Base-by-base conservation (phyloP, 306 rosid genomes). In the Citrullus colocynthis region DNA sequence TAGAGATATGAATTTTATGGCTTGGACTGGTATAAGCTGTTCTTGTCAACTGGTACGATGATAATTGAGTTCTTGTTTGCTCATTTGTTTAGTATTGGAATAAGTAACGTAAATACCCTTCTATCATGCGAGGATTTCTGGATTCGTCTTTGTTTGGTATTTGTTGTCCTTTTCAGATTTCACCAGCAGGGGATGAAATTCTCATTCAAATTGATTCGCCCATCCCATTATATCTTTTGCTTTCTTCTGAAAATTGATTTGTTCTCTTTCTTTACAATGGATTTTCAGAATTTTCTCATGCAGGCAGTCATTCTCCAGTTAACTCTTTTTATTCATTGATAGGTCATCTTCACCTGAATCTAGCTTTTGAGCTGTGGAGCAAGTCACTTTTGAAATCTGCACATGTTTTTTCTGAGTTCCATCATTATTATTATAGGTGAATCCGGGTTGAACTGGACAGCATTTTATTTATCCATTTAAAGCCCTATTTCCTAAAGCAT, bases 341-440 rank as follows among this genome's bases (percentile, higher is more conserved):
- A 85, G 93, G 95, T 84, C 86, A 84, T 83, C 86, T 80, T 85
- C 90, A 87, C 89, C 82, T 81, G 88, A 78, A 81, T 80, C 90
- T 86, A 80, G 78, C 76, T 78, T 69, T 83, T 75, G 79, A 88
- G 76, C 85, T 84, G 86, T 83, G 87, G 84, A 85, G 88, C 81
- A 78, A 85, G 89, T 83, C 82, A 62, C 86, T 82, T 52, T 76
- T 79, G 78, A 85, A 88, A 80, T 80, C 84, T 85, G 75, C 84
- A 34, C 82, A 79, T 63, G 80, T 75, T 78, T 86, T 80, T 48
- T 65, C 62, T 75, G 58, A 66, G 82, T 85, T 78, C 51, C 74
- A 59, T 83, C 75, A 73, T 75, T 86, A 70, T 83, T 77, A 82
- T 90, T 89, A 88, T 88, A 65, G 73, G 79, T 78, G 76, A 82